Conservation (phyloP, 768 basidiomycete genomes). For the Boletus sensibilis region DNA sequence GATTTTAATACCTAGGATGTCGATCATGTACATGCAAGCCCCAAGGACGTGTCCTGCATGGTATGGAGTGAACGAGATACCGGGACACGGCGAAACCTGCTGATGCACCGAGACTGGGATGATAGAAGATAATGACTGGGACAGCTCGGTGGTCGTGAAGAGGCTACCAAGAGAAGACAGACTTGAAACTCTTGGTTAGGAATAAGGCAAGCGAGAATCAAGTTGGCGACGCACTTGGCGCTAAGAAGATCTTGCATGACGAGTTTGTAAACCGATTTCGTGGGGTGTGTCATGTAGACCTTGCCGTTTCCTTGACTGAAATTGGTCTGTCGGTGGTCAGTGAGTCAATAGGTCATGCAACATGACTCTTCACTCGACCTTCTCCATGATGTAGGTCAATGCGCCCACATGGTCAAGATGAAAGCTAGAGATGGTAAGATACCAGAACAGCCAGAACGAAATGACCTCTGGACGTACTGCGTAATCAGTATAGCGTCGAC, state of each 20-base stretch:
- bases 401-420: constrained; percentile 97
- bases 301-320: constrained; percentile 94
- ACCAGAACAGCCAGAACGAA: not conserved
- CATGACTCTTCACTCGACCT: constrained; percentile 47
- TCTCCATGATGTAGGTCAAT: constrained; percentile 94
- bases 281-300: constrained; percentile 99
- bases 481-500: constrained; percentile 94
- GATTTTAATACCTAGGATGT: constrained; percentile 90
- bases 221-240: constrained; percentile 61
- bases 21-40: constrained; percentile 96
- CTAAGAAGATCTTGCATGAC: constrained; percentile 98
- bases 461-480: constrained; percentile 59
- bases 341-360: not conserved
- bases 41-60: constrained; percentile 97
- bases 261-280: constrained; percentile 94
- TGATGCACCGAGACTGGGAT: constrained; percentile 89
- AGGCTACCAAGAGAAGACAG: constrained; percentile 72
- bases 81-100: constrained; percentile 84
- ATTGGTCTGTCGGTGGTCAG: constrained; percentile 68
- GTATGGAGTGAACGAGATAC: constrained; percentile 91
- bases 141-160: constrained; percentile 73
- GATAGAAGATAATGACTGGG: constrained; percentile 76
- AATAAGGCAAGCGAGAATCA: not conserved
- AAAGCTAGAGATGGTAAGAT: constrained; percentile 53
- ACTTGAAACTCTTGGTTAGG: constrained; percentile 16